Conservation (phyloP, 2,329 filamentous ascomycete species). For the Aphanocladium album region DNA sequence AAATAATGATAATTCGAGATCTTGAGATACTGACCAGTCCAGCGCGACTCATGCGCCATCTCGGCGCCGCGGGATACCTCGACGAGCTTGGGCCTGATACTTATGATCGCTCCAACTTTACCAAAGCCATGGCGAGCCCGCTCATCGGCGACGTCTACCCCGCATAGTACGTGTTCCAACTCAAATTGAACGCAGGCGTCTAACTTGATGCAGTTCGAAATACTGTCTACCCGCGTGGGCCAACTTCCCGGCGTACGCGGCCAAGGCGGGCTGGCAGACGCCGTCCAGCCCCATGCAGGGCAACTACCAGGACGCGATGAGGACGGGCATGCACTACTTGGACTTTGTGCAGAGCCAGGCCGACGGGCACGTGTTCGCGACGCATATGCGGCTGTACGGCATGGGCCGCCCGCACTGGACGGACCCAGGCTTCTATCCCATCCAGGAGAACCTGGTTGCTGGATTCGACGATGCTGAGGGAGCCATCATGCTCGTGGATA, state of each 20-base stretch:
- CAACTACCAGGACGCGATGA: neutral
- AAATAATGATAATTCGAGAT: no score
- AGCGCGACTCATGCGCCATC: neutral
- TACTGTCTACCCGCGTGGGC: neutral
- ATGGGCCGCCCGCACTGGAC: neutral
- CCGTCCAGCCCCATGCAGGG: no score
- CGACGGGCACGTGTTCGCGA: neutral
- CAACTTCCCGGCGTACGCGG: neutral
- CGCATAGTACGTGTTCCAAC: conserved; percentile 20
- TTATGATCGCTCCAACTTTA: conserved; percentile 35
- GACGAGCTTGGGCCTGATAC: conserved; percentile 28
- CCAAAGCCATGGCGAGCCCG: conserved; percentile 28
- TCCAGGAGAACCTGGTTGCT: neutral
- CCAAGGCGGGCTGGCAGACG: no score
- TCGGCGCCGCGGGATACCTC: neutral
- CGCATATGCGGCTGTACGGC: neutral
- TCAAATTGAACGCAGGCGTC: neutral
- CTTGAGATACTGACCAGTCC: no score
- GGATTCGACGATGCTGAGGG: neutral
- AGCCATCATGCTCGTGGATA: neutral
- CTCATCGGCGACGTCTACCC: conserved; percentile 31
- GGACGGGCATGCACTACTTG: neutral
- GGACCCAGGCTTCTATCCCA: neutral
- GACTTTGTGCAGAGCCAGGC: neutral
- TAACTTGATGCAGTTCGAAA: neutral